Evolutionary conservation across 495 filamentous ascomycete genomes (phyloP).

Genomic region (Monascus purpureus): DNA sequence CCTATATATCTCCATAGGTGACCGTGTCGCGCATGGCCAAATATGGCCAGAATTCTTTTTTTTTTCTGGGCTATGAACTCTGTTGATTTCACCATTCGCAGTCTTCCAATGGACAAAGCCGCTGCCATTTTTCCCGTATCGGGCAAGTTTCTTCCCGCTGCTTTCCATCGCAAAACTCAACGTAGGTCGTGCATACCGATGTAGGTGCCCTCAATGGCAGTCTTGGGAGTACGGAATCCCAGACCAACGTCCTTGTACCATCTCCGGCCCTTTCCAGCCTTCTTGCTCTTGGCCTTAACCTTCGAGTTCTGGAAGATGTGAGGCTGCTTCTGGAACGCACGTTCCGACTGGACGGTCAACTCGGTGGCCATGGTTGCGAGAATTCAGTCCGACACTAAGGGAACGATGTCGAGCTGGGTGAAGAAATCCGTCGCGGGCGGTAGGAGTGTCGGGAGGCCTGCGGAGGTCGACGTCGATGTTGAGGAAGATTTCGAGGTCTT

Average conservation of each 20-base stretch:
- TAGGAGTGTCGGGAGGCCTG: constrained; percentile 15
- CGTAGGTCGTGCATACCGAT: constrained; percentile 66
- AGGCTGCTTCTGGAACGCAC: constrained; percentile 98
- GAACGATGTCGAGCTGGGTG: constrained; percentile 25
- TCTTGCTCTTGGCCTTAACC: constrained; percentile 71
- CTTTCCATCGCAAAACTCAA: constrained; percentile 11
- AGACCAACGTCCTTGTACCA: constrained; percentile 99
- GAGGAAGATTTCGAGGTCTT: constrained; percentile 19
- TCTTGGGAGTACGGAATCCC: constrained; percentile 95
- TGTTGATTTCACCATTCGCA: too few relatives aligned
- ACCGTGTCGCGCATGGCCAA: too few relatives aligned
- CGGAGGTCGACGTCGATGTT: constrained; percentile 29
- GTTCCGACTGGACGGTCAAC: constrained; percentile 95
- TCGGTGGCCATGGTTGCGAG: constrained; percentile 92
- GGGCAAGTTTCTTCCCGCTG: constrained; percentile 1
- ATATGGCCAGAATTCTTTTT: too few relatives aligned
- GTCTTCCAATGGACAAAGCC: neutral
- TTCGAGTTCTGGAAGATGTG: constrained; percentile 98
- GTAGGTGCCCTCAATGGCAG: constrained; percentile 93
- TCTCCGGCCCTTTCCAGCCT: constrained; percentile 79
- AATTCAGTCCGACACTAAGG: constrained; percentile 26
- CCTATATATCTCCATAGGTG: too few relatives aligned
- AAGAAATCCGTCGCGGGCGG: too few relatives aligned
- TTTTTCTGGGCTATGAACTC: too few relatives aligned
- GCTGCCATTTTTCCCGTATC: neutral